Conservation (phyloP, 2,329 filamentous ascomycete species). For the Colletotrichum kahawae region DNA sequence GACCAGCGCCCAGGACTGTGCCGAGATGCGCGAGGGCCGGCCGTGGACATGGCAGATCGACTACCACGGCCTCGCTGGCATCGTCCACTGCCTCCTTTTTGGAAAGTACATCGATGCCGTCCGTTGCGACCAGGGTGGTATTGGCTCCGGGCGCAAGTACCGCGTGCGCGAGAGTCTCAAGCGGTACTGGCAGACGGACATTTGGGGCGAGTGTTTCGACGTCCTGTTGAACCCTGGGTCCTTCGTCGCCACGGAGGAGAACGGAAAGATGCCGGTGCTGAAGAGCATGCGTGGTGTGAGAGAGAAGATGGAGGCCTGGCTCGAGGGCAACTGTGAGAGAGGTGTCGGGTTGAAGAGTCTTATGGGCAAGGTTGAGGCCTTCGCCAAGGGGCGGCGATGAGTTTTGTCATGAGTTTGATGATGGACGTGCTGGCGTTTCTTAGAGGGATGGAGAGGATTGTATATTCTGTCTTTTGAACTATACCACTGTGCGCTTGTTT, state of each 20-base stretch:
- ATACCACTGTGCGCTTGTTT: conserved; percentile 16
- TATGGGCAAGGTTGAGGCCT: conserved; percentile 67
- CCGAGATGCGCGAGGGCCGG: conserved; percentile 91
- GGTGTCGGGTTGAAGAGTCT: conserved; percentile 75
- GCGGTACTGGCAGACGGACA: conserved; percentile 94
- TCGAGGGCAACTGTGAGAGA: conserved; percentile 81
- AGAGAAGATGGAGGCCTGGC: conserved; percentile 83
- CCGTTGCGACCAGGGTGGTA: conserved; percentile 56
- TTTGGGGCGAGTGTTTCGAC: conserved; percentile 86
- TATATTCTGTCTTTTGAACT: not conserved
- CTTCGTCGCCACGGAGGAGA: conserved; percentile 69
- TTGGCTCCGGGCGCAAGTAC: conserved; percentile 73
- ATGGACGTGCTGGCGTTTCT: conserved; percentile 1
- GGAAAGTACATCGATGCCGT: conserved; percentile 92
- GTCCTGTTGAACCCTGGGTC: conserved; percentile 82
- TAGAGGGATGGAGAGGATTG: not conserved
- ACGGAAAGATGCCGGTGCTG: conserved; percentile 72
- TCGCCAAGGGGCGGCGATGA: conserved; percentile 41
- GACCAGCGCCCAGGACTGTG: conserved; percentile 84
- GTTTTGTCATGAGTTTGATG: not conserved
- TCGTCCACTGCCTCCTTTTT: conserved; percentile 87
- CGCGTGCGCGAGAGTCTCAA: conserved; percentile 84
- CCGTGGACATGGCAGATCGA: conserved; percentile 99
- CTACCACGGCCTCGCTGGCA: conserved; percentile 90
- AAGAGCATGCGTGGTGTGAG: conserved; percentile 72